These are phyloP conservation scores for Stagonosporopsis tanaceti DNA, from an alignment of 2,329 filamentous ascomycete species.

Conservation along the genomic window DNA sequence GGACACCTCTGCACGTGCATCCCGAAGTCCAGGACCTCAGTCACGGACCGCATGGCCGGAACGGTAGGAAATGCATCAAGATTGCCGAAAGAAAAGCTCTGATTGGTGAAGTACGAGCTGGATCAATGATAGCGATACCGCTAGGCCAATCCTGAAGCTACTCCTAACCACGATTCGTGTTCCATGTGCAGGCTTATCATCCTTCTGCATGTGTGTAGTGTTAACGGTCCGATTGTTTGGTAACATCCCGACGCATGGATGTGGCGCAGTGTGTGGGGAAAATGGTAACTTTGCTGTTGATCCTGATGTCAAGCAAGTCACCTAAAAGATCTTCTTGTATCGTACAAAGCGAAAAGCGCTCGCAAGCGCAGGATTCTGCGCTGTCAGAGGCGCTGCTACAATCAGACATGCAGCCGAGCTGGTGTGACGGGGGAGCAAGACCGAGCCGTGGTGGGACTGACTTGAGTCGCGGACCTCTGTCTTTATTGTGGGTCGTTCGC, in stretches of 20 bases:
- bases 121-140: not conserved
- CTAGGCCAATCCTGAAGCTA: not conserved
- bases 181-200: not conserved
- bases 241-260: conserved; percentile 5
- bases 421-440: conserved; percentile 2
- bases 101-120: conserved; percentile 1
- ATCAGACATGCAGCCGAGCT: conserved; percentile 7
- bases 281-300: not conserved
- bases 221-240: conserved; percentile 9
- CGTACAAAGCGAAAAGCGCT: not conserved
- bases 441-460: conserved; percentile 11
- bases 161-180: not conserved
- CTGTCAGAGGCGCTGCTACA: conserved; percentile 3
- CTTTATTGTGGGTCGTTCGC: not conserved
- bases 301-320: not conserved
- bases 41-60: not conserved
- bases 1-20: conserved; percentile 5
- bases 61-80: not conserved
- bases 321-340: too few relatives aligned
- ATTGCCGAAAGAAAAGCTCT: not conserved
- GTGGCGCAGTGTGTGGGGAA: not conserved
- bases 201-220: not conserved
- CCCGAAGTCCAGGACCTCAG: not conserved
- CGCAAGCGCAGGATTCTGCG: not conserved
- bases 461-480: conserved; percentile 8